Base-by-base conservation (phyloP, 78 protist species). In the Dictyostelium firmibasis region DNA sequence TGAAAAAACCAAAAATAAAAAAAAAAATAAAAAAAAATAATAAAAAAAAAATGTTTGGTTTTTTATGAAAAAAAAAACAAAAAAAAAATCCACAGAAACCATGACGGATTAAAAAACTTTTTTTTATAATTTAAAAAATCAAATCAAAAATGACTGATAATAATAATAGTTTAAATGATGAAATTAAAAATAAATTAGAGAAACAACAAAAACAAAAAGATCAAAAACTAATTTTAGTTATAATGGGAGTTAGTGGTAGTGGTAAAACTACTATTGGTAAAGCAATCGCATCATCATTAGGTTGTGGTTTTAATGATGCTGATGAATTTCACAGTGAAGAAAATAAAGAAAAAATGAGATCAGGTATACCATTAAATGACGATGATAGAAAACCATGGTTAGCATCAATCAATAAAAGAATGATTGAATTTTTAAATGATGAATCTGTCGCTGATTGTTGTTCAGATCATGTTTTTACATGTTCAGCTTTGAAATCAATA, bases 361-460 rank as follows among this genome's bases (percentile, higher is more conserved):
- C 69, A 6, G 94, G 94, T 11, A 83, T 79, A 81, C 79, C 94
- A 4, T 50, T 89, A 35, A 81, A 62, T n/a, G 94, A 89, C 70
- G 87, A 89, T 1, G 94, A 89, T 69, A 44, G 94, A 36, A 8
- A 31, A 29, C 94, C 94, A n/a, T 89, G 94, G 94, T 81, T 89
- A n/a, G 7, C 14, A 31, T 7, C 86, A 47, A 60, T 89, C 0
- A 78, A 89, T 35, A 81, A 47, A 81, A 81, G 69, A 83, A 43
- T 70, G 36, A 77, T 81, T 27, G 77, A 38, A 20, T 60, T 64
- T 36, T 29, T 27, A 78, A 78, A 70, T 44, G 31, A 11, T 14
- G 9, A 25, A 0, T 3, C 41, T 41, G 44, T 8, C 18, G 4
- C 5, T 35, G 25, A 7, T n/a, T 0, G 9, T 75, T 76, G 25